These are phyloP conservation scores for Lablab purpureus DNA, from an alignment of 306 rosid genomes.

Conservation along the genomic window DNA sequence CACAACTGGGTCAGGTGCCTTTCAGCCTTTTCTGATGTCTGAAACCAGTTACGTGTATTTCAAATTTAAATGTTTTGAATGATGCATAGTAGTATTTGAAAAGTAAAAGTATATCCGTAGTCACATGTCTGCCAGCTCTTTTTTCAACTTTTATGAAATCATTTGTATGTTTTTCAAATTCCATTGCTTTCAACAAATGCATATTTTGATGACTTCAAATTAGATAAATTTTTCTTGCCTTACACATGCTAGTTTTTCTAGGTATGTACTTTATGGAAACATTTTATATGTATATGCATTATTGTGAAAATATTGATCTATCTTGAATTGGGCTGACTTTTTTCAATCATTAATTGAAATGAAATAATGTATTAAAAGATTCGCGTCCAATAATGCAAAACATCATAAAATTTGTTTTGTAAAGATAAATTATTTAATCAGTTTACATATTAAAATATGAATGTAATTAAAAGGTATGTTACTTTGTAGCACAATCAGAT, in stretches of 20 bases:
- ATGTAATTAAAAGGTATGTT: background rate
- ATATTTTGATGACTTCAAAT: background rate
- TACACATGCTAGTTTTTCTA: too few species aligned
- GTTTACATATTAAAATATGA: background rate
- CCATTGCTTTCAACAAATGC: background rate
- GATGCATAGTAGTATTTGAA: background rate
- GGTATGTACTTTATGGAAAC: too few species aligned
- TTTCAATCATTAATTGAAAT: slow-evolving; percentile 11
- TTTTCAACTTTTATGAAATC: background rate
- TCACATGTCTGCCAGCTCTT: slow-evolving; percentile 44
- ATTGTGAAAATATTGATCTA: background rate
- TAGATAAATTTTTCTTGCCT: background rate
- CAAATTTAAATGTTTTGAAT: background rate
- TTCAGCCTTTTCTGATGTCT: background rate
- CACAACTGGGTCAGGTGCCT: slow-evolving; percentile 61
- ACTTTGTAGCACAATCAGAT: background rate
- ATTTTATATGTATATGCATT: too few species aligned
- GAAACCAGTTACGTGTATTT: background rate
- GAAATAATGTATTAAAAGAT: background rate
- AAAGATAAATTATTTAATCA: slow-evolving; percentile 8
- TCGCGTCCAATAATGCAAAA: background rate
- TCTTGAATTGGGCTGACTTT: background rate
- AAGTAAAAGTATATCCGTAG: background rate
- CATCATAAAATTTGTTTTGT: slow-evolving; percentile 1
- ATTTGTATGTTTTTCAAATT: background rate